These are phyloP conservation scores for Logfia minima DNA, from an alignment of 129 eudicot genomes.

Conservation along the genomic window DNA sequence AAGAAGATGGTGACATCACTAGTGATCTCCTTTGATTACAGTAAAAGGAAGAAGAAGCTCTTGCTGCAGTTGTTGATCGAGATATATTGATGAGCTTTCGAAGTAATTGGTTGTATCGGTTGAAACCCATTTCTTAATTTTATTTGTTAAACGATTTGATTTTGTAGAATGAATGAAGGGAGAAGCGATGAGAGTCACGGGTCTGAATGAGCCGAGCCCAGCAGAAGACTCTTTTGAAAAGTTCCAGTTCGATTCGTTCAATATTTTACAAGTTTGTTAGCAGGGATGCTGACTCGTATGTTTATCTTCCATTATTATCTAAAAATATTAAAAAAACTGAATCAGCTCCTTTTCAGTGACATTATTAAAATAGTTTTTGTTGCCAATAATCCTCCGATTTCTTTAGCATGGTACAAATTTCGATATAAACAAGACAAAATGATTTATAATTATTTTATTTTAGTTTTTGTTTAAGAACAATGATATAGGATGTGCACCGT, in stretches of 20 bases:
- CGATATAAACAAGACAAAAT: neutral
- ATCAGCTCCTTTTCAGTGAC: slow-evolving; percentile 10
- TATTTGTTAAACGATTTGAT: neutral
- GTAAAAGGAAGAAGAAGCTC: slow-evolving; percentile 14
- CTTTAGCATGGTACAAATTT: neutral
- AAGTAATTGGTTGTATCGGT: slow-evolving; percentile 26
- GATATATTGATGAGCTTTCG: slow-evolving; percentile 19
- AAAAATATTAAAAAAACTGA: neutral
- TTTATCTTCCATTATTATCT: slow-evolving; percentile 2
- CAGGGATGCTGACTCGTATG: slow-evolving; percentile 21
- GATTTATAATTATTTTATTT: too few relatives aligned
- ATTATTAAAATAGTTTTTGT: neutral
- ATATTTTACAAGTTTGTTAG: too few relatives aligned
- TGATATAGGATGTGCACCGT: too few relatives aligned
- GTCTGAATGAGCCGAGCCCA: too few relatives aligned
- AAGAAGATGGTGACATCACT: slow-evolving; percentile 18
- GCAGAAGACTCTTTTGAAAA: too few relatives aligned
- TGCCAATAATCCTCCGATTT: neutral
- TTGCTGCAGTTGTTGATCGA: slow-evolving; percentile 15
- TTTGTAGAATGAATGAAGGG: neutral
- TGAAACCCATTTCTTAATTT: slow-evolving; percentile 28
- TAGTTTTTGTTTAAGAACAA: too few relatives aligned
- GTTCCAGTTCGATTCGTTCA: too few relatives aligned
- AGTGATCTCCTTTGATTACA: slow-evolving; percentile 27
- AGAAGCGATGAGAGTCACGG: neutral